Evolutionary conservation across 2,329 filamentous ascomycete species (phyloP).

Genomic region (Alternaria panax): DNA sequence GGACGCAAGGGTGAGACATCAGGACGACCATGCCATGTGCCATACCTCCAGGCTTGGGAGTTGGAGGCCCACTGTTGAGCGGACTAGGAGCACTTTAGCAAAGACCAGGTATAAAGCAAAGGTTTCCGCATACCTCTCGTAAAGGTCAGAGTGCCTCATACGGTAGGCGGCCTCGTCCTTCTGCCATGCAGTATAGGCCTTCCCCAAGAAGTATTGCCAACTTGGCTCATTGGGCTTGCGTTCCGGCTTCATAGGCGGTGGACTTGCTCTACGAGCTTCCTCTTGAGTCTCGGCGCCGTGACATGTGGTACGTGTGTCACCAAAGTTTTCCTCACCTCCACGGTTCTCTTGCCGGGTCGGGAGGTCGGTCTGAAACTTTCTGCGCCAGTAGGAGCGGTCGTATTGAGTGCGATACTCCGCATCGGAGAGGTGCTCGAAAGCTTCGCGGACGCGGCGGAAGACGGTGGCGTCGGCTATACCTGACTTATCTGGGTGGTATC

Average conservation of each 20-base stretch:
- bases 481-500: constrained; percentile 94
- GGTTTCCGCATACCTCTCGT: constrained; percentile 3
- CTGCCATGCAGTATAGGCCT: constrained; percentile 13
- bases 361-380: background rate
- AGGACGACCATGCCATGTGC: constrained; percentile 18
- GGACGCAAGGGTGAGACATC: constrained; percentile 16
- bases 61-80: background rate
- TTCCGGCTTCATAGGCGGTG: constrained; percentile 15
- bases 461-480: constrained; percentile 57
- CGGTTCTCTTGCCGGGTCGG: background rate
- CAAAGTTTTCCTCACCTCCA: background rate
- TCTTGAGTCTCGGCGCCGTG: constrained; percentile 6
- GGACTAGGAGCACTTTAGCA: background rate
- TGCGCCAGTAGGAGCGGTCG: constrained; percentile 11
- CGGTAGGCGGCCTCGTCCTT: background rate
- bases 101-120: background rate
- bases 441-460: constrained; percentile 23
- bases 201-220: constrained; percentile 6
- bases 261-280: background rate
- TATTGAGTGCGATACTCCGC: constrained; percentile 10
- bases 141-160: constrained; percentile 11
- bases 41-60: background rate
- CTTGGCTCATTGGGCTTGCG: constrained; percentile 4
- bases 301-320: background rate
- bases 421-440: constrained; percentile 23